A percentile compares a stretch with the other conserved stretches of the same genome.
Conservation (phyloP, 2,329 filamentous ascomycete genomes). For the Hypoxylon sp. region DNA sequence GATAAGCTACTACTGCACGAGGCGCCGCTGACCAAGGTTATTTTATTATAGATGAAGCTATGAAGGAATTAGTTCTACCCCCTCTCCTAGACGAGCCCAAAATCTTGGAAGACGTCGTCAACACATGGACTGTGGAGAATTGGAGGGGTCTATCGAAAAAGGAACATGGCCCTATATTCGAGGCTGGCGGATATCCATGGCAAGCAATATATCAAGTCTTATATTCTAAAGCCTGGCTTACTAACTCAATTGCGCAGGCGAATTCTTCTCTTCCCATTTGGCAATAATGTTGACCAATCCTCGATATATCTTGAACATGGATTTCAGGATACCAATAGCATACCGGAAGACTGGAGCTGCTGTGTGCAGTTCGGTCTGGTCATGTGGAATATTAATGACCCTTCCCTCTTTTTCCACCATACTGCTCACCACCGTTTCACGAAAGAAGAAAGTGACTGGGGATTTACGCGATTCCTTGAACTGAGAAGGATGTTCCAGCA, state of each 20-base stretch:
- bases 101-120: conserved; percentile 79
- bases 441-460: conserved; percentile 97
- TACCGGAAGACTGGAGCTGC: conserved; percentile 95
- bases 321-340: conserved; percentile 78
- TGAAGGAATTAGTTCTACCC: conserved; percentile 84
- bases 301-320: conserved; percentile 98
- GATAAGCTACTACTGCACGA: conserved; percentile 5
- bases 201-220: conserved; percentile 59
- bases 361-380: conserved; percentile 97
- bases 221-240: conserved; percentile 13
- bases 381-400: conserved; percentile 93
- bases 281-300: conserved; percentile 93
- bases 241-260: conserved; percentile 71
- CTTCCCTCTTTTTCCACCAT: conserved; percentile 85
- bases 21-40: conserved; percentile 48
- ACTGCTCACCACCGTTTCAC: conserved; percentile 96
- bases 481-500: conserved; percentile 86
- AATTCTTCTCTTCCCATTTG: conserved; percentile 93
- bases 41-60: conserved; percentile 77
- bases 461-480: conserved; percentile 96
- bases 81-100: conserved; percentile 82
- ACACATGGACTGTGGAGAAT: conserved; percentile 90
- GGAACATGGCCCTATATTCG: conserved; percentile 89
- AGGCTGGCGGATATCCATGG: conserved; percentile 91
- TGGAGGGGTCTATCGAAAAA: conserved; percentile 85